phyloP scores from a whole-genome alignment of 148 eudicot species.

The Oxyria digyna region DNA sequence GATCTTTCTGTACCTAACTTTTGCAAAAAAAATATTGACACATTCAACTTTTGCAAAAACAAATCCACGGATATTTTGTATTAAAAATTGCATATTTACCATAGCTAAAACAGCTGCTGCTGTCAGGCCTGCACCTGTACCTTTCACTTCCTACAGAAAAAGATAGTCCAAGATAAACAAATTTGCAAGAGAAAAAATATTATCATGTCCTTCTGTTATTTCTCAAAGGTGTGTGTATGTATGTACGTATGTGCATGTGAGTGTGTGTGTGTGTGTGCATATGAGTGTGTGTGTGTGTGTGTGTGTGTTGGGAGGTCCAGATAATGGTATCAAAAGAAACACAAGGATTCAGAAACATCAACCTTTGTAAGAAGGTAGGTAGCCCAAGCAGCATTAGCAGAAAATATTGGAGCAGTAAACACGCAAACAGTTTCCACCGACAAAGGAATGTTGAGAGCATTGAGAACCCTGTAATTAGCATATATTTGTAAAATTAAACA shows the following conservation, averaged over 20 bases:
- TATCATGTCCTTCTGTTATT: neutral
- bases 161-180: slow-evolving; percentile 6
- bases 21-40: too few species aligned
- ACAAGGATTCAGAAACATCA: neutral
- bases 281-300: too few species aligned
- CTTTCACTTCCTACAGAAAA: slow-evolving; percentile 79
- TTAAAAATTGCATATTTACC: slow-evolving; percentile 32
- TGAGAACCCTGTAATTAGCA: slow-evolving; percentile 52
- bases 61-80: neutral
- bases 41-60: too few species aligned
- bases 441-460: slow-evolving; percentile 82
- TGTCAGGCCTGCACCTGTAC: slow-evolving; percentile 89
- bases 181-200: neutral
- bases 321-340: neutral
- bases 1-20: neutral
- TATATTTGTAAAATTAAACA: neutral
- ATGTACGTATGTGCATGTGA: too few species aligned
- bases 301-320: neutral
- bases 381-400: slow-evolving; percentile 96
- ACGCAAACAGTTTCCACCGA: slow-evolving; percentile 99
- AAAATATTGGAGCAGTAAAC: slow-evolving; percentile 92
- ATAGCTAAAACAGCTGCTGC: slow-evolving; percentile 91
- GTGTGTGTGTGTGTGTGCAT: too few species aligned
- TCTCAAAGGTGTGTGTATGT: neutral
- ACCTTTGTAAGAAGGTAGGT: slow-evolving; percentile 96